phyloP scores from a whole-genome alignment of 208 protist species.

The Leishmania arabica region DNA sequence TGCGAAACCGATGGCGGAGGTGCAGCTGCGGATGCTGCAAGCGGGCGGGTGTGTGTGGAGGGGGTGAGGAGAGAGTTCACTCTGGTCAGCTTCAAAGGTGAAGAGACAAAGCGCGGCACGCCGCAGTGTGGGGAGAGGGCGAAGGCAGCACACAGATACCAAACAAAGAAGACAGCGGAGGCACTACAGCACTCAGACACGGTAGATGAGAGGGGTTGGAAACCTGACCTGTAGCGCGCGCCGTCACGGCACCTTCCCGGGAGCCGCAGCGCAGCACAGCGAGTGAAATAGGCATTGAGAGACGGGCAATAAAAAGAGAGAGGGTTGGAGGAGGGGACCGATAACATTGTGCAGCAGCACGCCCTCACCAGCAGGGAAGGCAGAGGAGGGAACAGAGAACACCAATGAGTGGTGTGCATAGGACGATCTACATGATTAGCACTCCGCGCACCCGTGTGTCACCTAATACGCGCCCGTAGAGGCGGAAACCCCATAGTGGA shows the following conservation, averaged over 20 bases:
- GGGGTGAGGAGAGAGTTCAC: not conserved
- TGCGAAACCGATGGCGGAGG: not conserved
- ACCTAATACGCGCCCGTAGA: not conserved
- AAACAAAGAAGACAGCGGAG: not conserved
- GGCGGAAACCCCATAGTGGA: not conserved
- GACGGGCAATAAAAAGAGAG: not conserved
- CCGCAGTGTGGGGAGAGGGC: not conserved
- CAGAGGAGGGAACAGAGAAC: not conserved
- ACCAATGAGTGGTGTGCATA: not conserved
- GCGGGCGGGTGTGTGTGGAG: not conserved
- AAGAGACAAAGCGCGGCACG: not conserved
- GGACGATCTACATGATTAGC: not conserved
- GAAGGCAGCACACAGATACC: not conserved
- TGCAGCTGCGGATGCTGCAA: not conserved
- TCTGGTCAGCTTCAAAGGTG: not conserved
- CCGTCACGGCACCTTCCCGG: not conserved
- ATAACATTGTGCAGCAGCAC: not conserved
- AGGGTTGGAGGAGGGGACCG: not conserved
- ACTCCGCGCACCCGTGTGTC: not conserved
- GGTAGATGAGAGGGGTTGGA: not conserved
- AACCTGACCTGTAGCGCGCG: not conserved
- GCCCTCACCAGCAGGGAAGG: not conserved
- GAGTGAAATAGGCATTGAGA: not conserved
- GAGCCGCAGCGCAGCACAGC: not conserved
- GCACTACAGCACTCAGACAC: not conserved